Evolutionary conservation across 1,284 basidiomycete genomes (phyloP), one percentile per base, ranked within the genome.

Genomic region (Apiotrichum porosum): DNA sequence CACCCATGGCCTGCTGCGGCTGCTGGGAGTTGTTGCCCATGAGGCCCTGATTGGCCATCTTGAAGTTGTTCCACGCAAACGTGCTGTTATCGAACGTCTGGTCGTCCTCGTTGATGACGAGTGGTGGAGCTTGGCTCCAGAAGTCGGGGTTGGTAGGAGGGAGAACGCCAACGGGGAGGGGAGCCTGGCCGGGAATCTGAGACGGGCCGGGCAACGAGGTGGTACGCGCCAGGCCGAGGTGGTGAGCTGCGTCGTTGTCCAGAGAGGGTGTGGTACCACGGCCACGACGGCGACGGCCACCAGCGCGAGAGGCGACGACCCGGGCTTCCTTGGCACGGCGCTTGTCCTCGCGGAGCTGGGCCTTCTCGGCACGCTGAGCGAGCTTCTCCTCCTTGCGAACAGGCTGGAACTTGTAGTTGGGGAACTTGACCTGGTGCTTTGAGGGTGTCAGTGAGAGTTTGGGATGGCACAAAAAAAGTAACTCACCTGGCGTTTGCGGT

Each of bases 361-460:
- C 60, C 24, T 44, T 52, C 38, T 78, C 76, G 51, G 77, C 76
- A 24, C 78, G 74, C 28, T 75, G 49, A 21, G 75, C 76, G 30
- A 76, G 72, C 68, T 83, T 85, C 40, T 81, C 79, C 44, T 80
- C 81, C 68, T 81, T 84, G 62, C 80, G 83, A 66, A 79, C 74
- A 0, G 88, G 88, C 45, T 79, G 75, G 63, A 83, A 91, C 47
- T 81, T 81, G 71, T 91, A 91, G 38, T 77, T 75, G 0, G 88
- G 88, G 60, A 84, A 85, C 56, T 73, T 65, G 3, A 64, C 59
- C 37, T 76, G 73, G 63, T 91, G 88, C 64, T n/a, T n/a, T 75
- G 49, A 3, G 23, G 10, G 5, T 6, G 35, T 49, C 13, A 46
- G 46, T 23, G 21, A 21, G 15, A 18, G 36, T 24, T 19, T 24